Conservation (phyloP, 805 yeast species). For the Naumovozyma castellii region DNA sequence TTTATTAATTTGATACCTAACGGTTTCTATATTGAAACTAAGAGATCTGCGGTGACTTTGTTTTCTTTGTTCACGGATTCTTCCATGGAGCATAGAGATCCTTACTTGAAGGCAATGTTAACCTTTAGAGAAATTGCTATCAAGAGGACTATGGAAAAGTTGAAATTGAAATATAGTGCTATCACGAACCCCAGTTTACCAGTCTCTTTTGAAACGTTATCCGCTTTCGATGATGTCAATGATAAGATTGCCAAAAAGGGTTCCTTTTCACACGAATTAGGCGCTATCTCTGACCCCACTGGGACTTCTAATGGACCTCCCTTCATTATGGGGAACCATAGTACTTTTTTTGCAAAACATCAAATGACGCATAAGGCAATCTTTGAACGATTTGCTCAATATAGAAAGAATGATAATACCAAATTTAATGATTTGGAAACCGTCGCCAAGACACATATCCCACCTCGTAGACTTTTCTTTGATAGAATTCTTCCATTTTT, state of each 20-base stretch:
- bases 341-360: slow-evolving; percentile 8
- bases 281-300: not conserved
- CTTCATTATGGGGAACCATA: slow-evolving; percentile 2
- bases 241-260: slow-evolving; percentile 5
- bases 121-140: slow-evolving; percentile 19
- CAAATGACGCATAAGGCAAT: slow-evolving; percentile 17
- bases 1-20: slow-evolving; percentile 19
- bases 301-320: not conserved
- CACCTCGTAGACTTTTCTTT: slow-evolving; percentile 12
- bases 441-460: slow-evolving; percentile 8
- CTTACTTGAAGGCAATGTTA: slow-evolving; percentile 15
- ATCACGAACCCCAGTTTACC: slow-evolving; percentile 16
- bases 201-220: slow-evolving; percentile 15
- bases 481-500: slow-evolving; percentile 18
- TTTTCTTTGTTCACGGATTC: slow-evolving; percentile 18
- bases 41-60: slow-evolving; percentile 23
- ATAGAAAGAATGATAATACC: slow-evolving; percentile 14
- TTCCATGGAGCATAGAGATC: slow-evolving; percentile 23
- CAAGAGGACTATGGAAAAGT: slow-evolving; percentile 12
- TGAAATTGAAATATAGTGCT: slow-evolving; percentile 3
- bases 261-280: not conserved
- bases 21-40: slow-evolving; percentile 17
- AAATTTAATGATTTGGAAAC: slow-evolving; percentile 6
- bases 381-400: slow-evolving; percentile 22
- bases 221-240: slow-evolving; percentile 17